These are phyloP conservation scores for Cunninghamia lanceolata DNA, from an alignment of 75 land plant genomes.

Conservation along the genomic window DNA sequence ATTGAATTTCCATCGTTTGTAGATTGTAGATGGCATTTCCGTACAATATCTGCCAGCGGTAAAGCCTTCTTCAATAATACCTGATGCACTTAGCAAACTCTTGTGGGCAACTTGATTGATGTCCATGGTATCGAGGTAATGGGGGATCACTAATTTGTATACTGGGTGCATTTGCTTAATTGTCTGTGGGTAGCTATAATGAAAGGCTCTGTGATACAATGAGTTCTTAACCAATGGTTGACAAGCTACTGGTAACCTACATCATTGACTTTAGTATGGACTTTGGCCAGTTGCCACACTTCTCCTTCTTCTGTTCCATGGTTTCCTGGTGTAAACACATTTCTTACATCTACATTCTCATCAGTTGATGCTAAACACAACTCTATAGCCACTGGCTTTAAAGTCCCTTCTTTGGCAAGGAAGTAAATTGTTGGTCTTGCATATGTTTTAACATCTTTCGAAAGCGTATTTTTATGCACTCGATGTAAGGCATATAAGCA, in stretches of 20 bases:
- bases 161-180: constrained; percentile 1
- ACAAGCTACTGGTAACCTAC: constrained; percentile 27
- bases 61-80: too few relatives aligned
- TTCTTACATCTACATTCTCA: background rate
- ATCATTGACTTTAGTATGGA: constrained; percentile 24
- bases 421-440: constrained; percentile 20
- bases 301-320: constrained; percentile 21
- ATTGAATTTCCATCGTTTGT: too few relatives aligned
- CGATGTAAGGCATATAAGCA: constrained; percentile 19
- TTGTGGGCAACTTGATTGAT: too few relatives aligned
- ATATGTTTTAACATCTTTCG: constrained; percentile 21
- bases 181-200: background rate
- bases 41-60: too few relatives aligned
- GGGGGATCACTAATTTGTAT: background rate
- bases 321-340: constrained; percentile 21
- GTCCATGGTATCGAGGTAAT: too few relatives aligned
- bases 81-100: too few relatives aligned
- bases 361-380: constrained; percentile 16
- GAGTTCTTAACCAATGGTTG: constrained; percentile 21
- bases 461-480: constrained; percentile 16
- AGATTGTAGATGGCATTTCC: too few relatives aligned
- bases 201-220: background rate
- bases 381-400: constrained; percentile 27
- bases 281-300: constrained; percentile 26
- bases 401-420: constrained; percentile 9